A percentile compares a stretch with the other conserved stretches of the same genome.
phyloP scores from a whole-genome alignment of 192 early-diverging fungal genomes.

The Coemansia sp. region DNA sequence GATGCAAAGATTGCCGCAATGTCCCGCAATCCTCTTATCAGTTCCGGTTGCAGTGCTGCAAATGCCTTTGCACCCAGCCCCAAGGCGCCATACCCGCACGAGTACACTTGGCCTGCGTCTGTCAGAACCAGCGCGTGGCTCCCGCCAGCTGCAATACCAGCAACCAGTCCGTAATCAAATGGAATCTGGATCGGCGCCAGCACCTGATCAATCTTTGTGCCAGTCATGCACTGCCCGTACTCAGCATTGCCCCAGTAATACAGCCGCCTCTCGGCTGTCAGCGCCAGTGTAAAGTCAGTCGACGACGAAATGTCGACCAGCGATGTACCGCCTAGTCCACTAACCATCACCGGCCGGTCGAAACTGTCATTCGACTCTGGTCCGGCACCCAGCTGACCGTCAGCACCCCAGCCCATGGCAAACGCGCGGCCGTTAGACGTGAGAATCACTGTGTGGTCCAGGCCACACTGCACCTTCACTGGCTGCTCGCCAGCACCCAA shows the following conservation, averaged over 20 bases:
- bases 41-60: slow-evolving; percentile 48
- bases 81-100: slow-evolving; percentile 66
- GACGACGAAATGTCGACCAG: slow-evolving; percentile 55
- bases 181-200: slow-evolving; percentile 55
- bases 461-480: slow-evolving; percentile 58
- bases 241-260: slow-evolving; percentile 76
- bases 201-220: slow-evolving; percentile 46
- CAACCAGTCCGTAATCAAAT: slow-evolving; percentile 29
- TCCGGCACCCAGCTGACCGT: slow-evolving; percentile 67
- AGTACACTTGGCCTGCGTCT: slow-evolving; percentile 55
- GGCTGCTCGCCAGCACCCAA: slow-evolving; percentile 32
- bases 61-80: slow-evolving; percentile 50
- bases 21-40: slow-evolving; percentile 30
- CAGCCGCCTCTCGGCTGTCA: slow-evolving; percentile 49
- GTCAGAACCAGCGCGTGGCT: slow-evolving; percentile 57
- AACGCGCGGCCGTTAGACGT: slow-evolving; percentile 56
- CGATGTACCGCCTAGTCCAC: slow-evolving; percentile 32
- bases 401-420: slow-evolving; percentile 74
- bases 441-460: slow-evolving; percentile 63
- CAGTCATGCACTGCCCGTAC: slow-evolving; percentile 68
- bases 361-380: slow-evolving; percentile 37
- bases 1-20: slow-evolving; percentile 55
- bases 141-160: slow-evolving; percentile 63
- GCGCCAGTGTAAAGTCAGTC: slow-evolving; percentile 65
- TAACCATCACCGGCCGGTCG: slow-evolving; percentile 46